These are phyloP conservation scores for Aegilops tauschii DNA, from an alignment of 176 grass and related monocot species.

Conservation along the genomic window DNA sequence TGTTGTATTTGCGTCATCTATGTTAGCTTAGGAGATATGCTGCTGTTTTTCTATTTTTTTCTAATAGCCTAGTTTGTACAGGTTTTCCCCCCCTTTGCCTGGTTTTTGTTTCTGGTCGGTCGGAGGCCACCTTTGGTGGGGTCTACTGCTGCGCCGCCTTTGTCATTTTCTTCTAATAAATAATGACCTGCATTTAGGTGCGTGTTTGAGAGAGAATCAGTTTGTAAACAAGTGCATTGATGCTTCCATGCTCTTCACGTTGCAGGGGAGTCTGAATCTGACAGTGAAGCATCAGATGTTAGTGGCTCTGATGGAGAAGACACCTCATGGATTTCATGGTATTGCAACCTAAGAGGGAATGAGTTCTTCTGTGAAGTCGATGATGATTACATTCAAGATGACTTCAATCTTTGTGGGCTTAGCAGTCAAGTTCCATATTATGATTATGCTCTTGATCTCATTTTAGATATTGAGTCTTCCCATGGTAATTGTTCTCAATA, in stretches of 20 bases:
- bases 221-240: slow-evolving; percentile 16
- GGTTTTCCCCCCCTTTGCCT: background rate
- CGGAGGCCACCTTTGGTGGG: background rate
- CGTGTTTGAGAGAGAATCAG: background rate
- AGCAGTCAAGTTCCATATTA: slow-evolving; percentile 86
- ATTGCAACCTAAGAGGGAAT: slow-evolving; percentile 81
- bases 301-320: slow-evolving; percentile 82
- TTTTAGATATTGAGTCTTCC: slow-evolving; percentile 77
- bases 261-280: slow-evolving; percentile 72
- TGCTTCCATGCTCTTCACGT: slow-evolving; percentile 6
- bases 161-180: background rate
- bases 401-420: slow-evolving; percentile 96
- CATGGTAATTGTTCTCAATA: slow-evolving; percentile 56
- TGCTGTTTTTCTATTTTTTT: background rate
- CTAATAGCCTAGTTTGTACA: background rate
- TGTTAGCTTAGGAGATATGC: background rate
- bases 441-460: slow-evolving; percentile 93
- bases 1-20: background rate
- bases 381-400: slow-evolving; percentile 91
- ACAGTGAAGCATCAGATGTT: slow-evolving; percentile 86
- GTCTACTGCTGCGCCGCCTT: background rate
- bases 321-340: slow-evolving; percentile 94
- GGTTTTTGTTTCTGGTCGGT: background rate
- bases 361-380: slow-evolving; percentile 93
- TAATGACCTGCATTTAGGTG: background rate